Percentiles rank a stretch among this genome's conserved stretches.
Evolutionary conservation across 148 eudicot genomes (phyloP).

Genomic region (Amaranthus hypochondriacus): DNA sequence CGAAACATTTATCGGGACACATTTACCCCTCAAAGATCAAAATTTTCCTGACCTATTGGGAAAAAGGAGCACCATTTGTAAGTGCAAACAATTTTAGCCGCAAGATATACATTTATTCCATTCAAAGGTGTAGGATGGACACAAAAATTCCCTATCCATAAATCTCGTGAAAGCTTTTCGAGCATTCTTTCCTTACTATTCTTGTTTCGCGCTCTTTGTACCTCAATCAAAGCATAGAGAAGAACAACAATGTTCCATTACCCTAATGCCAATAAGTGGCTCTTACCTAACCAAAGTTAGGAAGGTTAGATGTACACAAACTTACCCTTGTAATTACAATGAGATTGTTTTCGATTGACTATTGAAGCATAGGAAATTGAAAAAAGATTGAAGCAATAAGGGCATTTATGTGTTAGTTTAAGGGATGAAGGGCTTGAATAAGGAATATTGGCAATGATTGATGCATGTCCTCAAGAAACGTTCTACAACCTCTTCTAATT

Average conservation of each 20-base stretch:
- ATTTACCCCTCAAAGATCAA: not conserved
- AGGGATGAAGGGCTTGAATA: not conserved
- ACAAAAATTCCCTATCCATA: not conserved
- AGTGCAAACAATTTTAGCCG: not conserved
- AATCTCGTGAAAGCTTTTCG: not conserved
- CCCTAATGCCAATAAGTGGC: too few relatives aligned
- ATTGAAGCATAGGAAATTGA: not conserved
- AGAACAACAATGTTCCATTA: too few relatives aligned
- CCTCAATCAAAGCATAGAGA: not conserved
- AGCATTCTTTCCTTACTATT: not conserved
- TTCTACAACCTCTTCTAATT: not conserved
- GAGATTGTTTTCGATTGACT: too few relatives aligned
- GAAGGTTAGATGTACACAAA: too few relatives aligned
- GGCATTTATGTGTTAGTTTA: not conserved
- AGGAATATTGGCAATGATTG: not conserved
- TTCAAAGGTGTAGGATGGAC: not conserved
- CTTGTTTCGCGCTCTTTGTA: not conserved
- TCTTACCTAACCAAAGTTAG: too few relatives aligned
- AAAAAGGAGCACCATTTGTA: not conserved
- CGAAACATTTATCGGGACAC: not conserved
- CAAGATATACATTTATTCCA: not conserved
- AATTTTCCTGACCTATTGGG: not conserved
- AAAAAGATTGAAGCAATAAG: not conserved
- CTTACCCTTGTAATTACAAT: too few relatives aligned
- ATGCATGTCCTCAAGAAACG: not conserved